Evolutionary conservation across 306 rosid genomes (phyloP).

Genomic region (Nissolia schottii): DNA sequence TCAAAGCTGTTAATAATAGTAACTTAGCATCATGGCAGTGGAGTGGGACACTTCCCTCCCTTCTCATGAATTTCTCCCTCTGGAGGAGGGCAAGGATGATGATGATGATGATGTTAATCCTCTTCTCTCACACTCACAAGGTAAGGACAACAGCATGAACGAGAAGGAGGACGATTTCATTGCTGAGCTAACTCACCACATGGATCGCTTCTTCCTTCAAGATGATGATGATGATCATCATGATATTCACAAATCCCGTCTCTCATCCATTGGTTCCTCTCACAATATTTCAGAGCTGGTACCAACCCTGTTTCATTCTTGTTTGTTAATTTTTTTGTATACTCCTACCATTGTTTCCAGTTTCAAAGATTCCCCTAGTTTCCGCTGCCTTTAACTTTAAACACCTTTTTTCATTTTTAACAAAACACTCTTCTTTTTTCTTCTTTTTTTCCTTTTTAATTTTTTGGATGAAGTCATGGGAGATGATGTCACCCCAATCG

Average conservation of each 20-base stretch:
- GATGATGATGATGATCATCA: conserved; percentile 42
- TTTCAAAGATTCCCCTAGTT: background rate
- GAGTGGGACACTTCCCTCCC: conserved; percentile 32
- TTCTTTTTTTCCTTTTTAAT: too few relatives aligned
- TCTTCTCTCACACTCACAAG: background rate
- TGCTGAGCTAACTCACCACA: conserved; percentile 51
- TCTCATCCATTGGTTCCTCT: conserved; percentile 23
- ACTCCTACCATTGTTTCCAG: background rate
- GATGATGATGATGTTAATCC: conserved; percentile 11
- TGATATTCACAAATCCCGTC: conserved; percentile 4
- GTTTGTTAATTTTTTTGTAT: background rate
- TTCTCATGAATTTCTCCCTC: conserved; percentile 22
- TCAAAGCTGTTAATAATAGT: too few relatives aligned
- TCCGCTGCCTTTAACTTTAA: too few relatives aligned
- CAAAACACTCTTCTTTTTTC: too few relatives aligned
- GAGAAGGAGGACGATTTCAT: conserved; percentile 45
- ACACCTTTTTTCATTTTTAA: too few relatives aligned
- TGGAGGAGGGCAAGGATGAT: too few relatives aligned
- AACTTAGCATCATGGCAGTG: conserved; percentile 36
- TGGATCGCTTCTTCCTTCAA: conserved; percentile 54
- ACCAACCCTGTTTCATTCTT: too few relatives aligned
- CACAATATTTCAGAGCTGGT: conserved; percentile 33
- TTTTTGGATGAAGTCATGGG: conserved; percentile 44
- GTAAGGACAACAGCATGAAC: background rate
- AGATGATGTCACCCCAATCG: conserved; percentile 42